These are phyloP conservation scores for Magnaporthiopsis incrustans DNA, from an alignment of 2,329 filamentous ascomycete species.

Conservation along the genomic window DNA sequence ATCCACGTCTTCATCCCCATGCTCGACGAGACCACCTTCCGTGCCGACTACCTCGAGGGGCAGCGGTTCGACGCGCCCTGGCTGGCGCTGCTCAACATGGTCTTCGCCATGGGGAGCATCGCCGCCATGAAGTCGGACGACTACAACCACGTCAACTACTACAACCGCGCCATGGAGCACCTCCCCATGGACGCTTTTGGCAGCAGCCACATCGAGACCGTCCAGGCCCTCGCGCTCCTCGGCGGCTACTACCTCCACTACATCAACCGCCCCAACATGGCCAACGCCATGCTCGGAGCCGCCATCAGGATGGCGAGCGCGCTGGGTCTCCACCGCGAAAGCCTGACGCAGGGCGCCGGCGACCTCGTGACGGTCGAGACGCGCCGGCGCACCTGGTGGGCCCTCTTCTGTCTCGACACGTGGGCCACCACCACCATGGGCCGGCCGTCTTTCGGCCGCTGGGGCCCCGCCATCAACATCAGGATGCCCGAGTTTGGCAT, in stretches of 20 bases:
- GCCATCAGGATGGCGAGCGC: conserved; percentile 68
- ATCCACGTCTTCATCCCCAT: conserved; percentile 66
- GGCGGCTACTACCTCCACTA: conserved; percentile 74
- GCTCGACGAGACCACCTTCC: conserved; percentile 64
- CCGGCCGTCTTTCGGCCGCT: conserved; percentile 60
- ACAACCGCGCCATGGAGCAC: conserved; percentile 58
- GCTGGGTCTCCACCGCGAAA: conserved; percentile 62
- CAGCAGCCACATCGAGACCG: conserved; percentile 62
- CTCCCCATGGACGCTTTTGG: conserved; percentile 60
- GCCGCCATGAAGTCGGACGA: conserved; percentile 58
- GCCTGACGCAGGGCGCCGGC: conserved; percentile 32
- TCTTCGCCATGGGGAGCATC: conserved; percentile 68
- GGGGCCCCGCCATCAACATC: conserved; percentile 60
- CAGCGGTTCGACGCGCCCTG: conserved; percentile 60
- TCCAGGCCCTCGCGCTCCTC: conserved; percentile 64
- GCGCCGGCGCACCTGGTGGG: conserved; percentile 66
- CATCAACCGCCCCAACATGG: conserved; percentile 69
- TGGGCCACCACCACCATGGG: conserved; percentile 67
- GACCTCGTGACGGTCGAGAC: conserved; percentile 50
- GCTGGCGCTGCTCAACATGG: conserved; percentile 67
- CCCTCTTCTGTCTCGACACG: conserved; percentile 63
- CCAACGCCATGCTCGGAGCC: conserved; percentile 63
- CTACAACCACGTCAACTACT: conserved; percentile 61
- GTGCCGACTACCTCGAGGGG: conserved; percentile 54
- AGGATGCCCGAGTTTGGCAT: conserved; percentile 48